Base-by-base conservation (phyloP, 805 yeast species). In the Starmerella roubikii region DNA sequence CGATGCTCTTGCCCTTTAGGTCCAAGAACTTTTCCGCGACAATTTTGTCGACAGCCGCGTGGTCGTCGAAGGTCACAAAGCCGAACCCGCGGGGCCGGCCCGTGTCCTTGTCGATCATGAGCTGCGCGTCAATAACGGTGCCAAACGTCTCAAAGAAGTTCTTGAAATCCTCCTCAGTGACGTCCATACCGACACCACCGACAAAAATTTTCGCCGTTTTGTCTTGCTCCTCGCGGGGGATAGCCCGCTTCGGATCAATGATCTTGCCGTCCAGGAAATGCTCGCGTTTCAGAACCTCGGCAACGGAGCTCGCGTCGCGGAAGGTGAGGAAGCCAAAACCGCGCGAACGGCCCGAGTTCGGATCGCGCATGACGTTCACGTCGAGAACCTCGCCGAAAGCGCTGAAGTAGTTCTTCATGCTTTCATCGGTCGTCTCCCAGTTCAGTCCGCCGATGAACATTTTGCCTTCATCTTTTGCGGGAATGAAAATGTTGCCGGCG, bases 21-120 rank as follows among this genome's bases (percentile, higher is more conserved):
- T 76, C 74, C 47, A 88, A 71, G 55, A 75, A 84, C 59, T 79
- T 80, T 58, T 78, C 79, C 41, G 76, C 78, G 39, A 91, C 76
- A 39, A 83, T 93, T 50, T 76, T 69, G 53, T 86, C 96, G 32
- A 88, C 95, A 13, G 95, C 95, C 33, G 79, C 86, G 18, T 94
- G 93, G 16, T 93, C 74, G 55, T 88, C 97, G 61, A 80, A 88
- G 12, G 98, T 88, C 47, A 88, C 85, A 59, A 88, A 88, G 1
- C 98, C 98, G 59, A 85, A 88, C 20, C 98, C 98, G 64, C 97
- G 74, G 2, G 95, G 84, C 55, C 93, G 74, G 43, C 97, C 96
- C 3, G 96, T 82, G 58, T 86, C 96, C 61, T 88, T 91, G 60
- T 88, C 96, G 50, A 88, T 72, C 98, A 88, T 88, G 50, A 88